Evolutionary conservation across 441 rosid genomes (phyloP).

Genomic region (Adansonia madagascariensis): DNA sequence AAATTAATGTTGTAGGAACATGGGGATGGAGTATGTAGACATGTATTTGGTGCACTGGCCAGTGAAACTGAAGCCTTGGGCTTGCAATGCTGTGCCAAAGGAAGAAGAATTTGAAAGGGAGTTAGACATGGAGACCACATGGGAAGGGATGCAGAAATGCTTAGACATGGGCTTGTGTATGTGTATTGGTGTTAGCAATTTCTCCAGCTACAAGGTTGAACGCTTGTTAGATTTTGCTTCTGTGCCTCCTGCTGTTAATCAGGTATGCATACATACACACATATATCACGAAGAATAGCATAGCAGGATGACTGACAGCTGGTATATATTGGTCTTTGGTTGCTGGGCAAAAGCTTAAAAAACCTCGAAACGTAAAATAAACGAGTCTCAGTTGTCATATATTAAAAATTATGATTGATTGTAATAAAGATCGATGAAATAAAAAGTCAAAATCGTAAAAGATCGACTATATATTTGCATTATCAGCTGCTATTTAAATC

Average conservation of each 20-base stretch:
- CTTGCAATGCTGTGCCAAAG: constrained; percentile 53
- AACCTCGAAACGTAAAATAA: no score
- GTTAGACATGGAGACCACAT: constrained; percentile 66
- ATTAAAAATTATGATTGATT: no score
- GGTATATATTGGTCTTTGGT: no score
- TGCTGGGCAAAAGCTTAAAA: no score
- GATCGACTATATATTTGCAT: neutral
- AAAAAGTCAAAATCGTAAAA: neutral
- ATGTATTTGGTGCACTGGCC: constrained; percentile 96
- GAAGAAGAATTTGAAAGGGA: constrained; percentile 72
- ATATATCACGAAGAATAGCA: no score
- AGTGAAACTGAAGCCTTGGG: constrained; percentile 75
- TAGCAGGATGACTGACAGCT: no score
- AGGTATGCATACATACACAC: constrained; percentile 41
- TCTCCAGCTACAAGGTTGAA: constrained; percentile 62
- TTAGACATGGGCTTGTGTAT: constrained; percentile 69
- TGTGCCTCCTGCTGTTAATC: constrained; percentile 70
- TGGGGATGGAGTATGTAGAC: constrained; percentile 79
- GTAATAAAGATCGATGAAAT: neutral
- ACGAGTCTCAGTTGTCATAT: no score
- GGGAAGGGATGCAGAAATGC: constrained; percentile 85
- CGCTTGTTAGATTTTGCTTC: constrained; percentile 63
- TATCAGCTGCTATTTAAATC: neutral
- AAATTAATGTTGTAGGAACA: constrained; percentile 40
- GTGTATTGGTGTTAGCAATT: constrained; percentile 90